Percentiles rank a stretch among this genome's conserved stretches.
Evolutionary conservation across 1,139 yeast species (phyloP).

Genomic region (Candida frijolesensis): DNA sequence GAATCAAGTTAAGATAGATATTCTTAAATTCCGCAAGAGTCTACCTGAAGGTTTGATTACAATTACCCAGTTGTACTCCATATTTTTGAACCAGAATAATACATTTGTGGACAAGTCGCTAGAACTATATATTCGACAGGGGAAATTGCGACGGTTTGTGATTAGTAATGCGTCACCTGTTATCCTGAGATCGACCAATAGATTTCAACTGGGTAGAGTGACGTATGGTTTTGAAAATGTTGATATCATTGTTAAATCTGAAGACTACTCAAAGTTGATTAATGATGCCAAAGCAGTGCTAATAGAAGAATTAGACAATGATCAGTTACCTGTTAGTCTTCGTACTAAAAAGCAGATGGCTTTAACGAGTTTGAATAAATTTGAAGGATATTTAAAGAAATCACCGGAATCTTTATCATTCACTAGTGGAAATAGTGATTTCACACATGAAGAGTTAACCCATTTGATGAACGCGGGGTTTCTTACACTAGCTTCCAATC

Average conservation of each 20-base stretch:
- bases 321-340: neutral
- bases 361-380: constrained; percentile 23
- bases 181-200: constrained; percentile 39
- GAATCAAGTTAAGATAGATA: constrained; percentile 40
- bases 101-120: constrained; percentile 47
- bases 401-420: constrained; percentile 39
- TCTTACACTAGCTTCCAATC: constrained; percentile 54
- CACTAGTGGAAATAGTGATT: constrained; percentile 21
- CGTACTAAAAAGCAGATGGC: constrained; percentile 1
- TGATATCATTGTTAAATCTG: constrained; percentile 36
- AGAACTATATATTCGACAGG: constrained; percentile 37
- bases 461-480: constrained; percentile 53
- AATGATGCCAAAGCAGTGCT: constrained; percentile 11
- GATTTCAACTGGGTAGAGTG: constrained; percentile 35
- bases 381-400: constrained; percentile 22
- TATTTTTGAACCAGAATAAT: constrained; percentile 40
- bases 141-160: constrained; percentile 38
- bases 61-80: constrained; percentile 41
- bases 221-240: constrained; percentile 50
- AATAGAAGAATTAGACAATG: constrained; percentile 1
- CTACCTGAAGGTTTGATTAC: constrained; percentile 41
- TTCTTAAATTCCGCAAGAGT: constrained; percentile 35
- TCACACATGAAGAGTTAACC: constrained; percentile 31
- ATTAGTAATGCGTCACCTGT: constrained; percentile 51
- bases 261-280: constrained; percentile 25